phyloP scores from a whole-genome alignment of 345 rosid genomes.

The Arabis hirsuta region DNA sequence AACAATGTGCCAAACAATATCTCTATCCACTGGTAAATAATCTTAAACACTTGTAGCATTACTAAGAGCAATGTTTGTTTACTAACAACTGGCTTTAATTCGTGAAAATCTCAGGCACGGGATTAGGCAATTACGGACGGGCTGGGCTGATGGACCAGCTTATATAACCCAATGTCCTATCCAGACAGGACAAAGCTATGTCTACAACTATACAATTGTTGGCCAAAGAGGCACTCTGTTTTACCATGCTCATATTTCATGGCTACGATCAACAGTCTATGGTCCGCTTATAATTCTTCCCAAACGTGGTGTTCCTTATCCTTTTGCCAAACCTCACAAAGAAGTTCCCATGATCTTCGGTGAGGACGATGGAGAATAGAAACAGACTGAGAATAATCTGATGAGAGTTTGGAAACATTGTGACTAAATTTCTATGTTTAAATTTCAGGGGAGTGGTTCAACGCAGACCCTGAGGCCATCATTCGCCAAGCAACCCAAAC shows the following conservation, averaged over 20 bases:
- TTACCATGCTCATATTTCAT: conserved; percentile 81
- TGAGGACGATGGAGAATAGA: conserved; percentile 34
- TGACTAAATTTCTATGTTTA: conserved; percentile 18
- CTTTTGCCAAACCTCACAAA: conserved; percentile 72
- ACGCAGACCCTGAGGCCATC: conserved; percentile 70
- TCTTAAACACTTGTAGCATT: conserved; percentile 5
- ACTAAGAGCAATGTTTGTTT: conserved; percentile 10
- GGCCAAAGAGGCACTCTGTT: conserved; percentile 80
- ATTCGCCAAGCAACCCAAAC: conserved; percentile 68
- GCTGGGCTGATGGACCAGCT: conserved; percentile 89
- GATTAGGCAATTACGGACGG: conserved; percentile 61
- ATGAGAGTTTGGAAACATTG: conserved; percentile 13
- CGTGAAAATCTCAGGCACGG: conserved; percentile 63
- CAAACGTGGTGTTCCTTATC: conserved; percentile 62
- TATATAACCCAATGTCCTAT: conserved; percentile 81
- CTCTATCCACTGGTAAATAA: conserved; percentile 68
- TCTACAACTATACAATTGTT: conserved; percentile 68
- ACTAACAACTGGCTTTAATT: conserved; percentile 24
- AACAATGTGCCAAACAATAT: conserved; percentile 72
- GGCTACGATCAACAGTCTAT: conserved; percentile 76
- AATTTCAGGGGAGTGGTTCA: conserved; percentile 79
- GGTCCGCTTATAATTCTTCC: conserved; percentile 82
- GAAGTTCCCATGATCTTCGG: conserved; percentile 76
- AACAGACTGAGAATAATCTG: conserved; percentile 20
- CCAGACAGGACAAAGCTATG: conserved; percentile 65